Base-by-base conservation (phyloP, 2,329 filamentous ascomycete species). In the Metarhizium robertsii region DNA sequence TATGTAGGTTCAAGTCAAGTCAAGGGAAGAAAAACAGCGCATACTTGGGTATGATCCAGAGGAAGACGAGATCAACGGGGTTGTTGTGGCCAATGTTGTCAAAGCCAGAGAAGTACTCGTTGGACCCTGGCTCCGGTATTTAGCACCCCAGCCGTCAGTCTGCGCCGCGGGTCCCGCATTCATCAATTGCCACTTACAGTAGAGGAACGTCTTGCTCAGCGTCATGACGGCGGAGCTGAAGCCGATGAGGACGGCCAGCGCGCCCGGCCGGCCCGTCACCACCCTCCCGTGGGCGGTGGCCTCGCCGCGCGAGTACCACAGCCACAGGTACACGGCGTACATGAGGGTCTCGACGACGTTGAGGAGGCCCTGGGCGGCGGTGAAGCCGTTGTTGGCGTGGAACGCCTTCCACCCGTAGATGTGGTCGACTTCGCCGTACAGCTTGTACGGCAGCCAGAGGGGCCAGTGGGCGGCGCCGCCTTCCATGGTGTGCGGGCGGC, bases 401-500 rank as follows among this genome's bases (percentile, higher is more conserved):
- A 80, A 90, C 4, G 87, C 85, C 63, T 86, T 84, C 75, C 80
- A 86, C 45, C 90, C 90, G 73, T 96, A 96, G 36, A 92, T 77
- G 69, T 91, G 77, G 71, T 96, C 91, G 61, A 95, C 76, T 52
- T 78, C 74, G 56, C 86, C 88, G 73, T 96, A 95, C 1, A 95
- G 81, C 65, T 80, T 82, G 72, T 96, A 96, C 0, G 88, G 90
- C 34, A 72, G 74, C 80, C 83, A 96, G 46, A 95, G 64, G 1
- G 88, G 87, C 73, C 73, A 75, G 73, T 95, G 88, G 53, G 87
- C 74, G 50, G 70, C 72, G 16, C 90, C 90, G 61, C 89, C 88
- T 0, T 85, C 83, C 88, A 96, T 94, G 56, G 84, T 88, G 69
- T 86, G 81, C 34, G 91, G 91, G 20, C 91, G 88, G 54, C 88